phyloP scores from a whole-genome alignment of 202 grass and related monocot species.

The Setaria viridis region DNA sequence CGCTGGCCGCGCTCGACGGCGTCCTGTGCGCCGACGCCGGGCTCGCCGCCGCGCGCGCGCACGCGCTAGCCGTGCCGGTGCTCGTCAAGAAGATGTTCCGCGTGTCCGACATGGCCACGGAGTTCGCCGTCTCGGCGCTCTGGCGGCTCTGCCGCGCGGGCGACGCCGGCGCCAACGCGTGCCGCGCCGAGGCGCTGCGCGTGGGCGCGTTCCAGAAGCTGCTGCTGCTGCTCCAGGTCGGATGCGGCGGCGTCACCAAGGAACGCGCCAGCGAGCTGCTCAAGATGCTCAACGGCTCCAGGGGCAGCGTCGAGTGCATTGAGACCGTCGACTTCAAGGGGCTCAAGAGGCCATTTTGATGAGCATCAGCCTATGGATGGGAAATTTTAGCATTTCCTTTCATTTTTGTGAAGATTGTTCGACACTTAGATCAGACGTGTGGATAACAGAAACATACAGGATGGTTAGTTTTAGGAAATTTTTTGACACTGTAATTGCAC shows the following conservation, averaged over 20 bases:
- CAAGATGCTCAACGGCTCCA: conserved; percentile 71
- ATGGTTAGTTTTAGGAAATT: conserved; percentile 27
- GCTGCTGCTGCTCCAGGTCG: conserved; percentile 84
- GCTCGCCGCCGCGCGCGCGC: conserved; percentile 39
- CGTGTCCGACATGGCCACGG: conserved; percentile 89
- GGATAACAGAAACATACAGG: conserved; percentile 43
- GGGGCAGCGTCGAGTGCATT: conserved; percentile 72
- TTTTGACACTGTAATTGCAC: conserved; percentile 50
- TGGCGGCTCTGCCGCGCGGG: conserved; percentile 77
- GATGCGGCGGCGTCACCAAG: conserved; percentile 79
- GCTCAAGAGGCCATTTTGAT: conserved; percentile 85
- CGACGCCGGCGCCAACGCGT: conserved; percentile 28
- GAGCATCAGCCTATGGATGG: background rate
- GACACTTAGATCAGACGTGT: conserved; percentile 45
- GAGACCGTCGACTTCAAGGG: conserved; percentile 78
- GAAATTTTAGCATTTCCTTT: background rate
- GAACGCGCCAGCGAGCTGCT: conserved; percentile 85
- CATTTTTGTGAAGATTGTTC: conserved; percentile 35
- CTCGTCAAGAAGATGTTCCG: conserved; percentile 96
- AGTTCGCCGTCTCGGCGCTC: conserved; percentile 90
- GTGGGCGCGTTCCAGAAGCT: conserved; percentile 86
- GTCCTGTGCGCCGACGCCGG: conserved; percentile 54
- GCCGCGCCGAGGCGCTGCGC: conserved; percentile 66
- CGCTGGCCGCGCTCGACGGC: conserved; percentile 62
- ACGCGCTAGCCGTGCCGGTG: conserved; percentile 71